These are phyloP conservation scores for Clarkia xantiana DNA, from an alignment of 345 rosid genomes.

Conservation along the genomic window DNA sequence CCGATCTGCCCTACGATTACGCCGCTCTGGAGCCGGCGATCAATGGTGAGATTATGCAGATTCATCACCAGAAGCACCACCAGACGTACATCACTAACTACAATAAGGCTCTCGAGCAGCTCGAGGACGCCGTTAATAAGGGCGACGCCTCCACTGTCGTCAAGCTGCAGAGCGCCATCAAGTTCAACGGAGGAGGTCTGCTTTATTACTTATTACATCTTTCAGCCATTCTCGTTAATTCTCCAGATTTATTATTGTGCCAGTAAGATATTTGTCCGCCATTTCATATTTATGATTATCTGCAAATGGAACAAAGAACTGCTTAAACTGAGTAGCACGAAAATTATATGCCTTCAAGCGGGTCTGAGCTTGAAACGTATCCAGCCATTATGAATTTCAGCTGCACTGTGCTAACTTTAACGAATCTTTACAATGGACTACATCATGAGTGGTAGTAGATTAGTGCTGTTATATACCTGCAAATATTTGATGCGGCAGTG, in stretches of 20 bases:
- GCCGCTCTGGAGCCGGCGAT: slow-evolving; percentile 83
- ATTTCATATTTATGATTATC: too few relatives aligned
- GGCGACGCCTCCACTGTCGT: slow-evolving; percentile 58
- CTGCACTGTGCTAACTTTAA: too few relatives aligned
- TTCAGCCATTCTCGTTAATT: not conserved
- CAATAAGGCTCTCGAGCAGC: slow-evolving; percentile 79
- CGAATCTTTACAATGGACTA: too few relatives aligned
- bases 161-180: slow-evolving; percentile 76
- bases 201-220: slow-evolving; percentile 1
- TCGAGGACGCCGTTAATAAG: slow-evolving; percentile 44
- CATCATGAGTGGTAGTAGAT: too few relatives aligned
- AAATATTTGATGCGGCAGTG: too few relatives aligned
- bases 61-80: slow-evolving; percentile 97
- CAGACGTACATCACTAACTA: slow-evolving; percentile 79
- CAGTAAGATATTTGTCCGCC: too few relatives aligned
- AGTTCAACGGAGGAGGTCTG: slow-evolving; percentile 92
- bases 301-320: too few relatives aligned
- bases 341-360: too few relatives aligned
- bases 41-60: slow-evolving; percentile 87
- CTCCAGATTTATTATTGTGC: not conserved
- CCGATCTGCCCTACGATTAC: slow-evolving; percentile 85
- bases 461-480: too few relatives aligned
- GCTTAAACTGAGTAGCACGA: too few relatives aligned
- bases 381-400: too few relatives aligned
- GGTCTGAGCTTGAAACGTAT: too few relatives aligned